phyloP scores from a whole-genome alignment of 108 stramenopile genomes.

The Parmales sp. region DNA sequence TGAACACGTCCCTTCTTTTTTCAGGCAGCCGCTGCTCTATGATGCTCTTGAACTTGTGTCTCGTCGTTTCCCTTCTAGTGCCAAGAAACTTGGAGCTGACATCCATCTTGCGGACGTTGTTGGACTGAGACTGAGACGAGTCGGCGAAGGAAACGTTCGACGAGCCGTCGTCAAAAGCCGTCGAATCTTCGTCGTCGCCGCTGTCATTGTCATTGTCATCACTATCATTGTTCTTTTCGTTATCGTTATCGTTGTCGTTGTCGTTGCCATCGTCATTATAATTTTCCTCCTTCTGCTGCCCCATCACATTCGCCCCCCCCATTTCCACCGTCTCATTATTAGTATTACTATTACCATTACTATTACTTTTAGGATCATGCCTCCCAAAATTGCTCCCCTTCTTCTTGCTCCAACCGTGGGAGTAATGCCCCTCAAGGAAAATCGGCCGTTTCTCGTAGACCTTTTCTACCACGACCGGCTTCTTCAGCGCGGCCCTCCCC shows the following conservation, averaged over 20 bases:
- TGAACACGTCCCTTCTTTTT: not conserved
- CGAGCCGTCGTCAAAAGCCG: not conserved
- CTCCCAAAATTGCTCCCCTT: not conserved
- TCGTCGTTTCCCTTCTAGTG: not conserved
- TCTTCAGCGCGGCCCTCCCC: not conserved
- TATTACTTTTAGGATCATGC: not conserved
- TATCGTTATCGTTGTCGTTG: not conserved
- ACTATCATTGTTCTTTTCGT: not conserved
- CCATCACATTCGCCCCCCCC: not conserved
- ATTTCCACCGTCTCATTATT: not conserved
- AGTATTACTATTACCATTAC: not conserved
- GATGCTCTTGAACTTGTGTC: not conserved
- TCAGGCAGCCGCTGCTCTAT: not conserved
- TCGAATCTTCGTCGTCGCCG: not conserved
- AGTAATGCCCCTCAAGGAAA: not conserved
- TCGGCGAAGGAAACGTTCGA: not conserved
- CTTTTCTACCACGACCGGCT: not conserved
- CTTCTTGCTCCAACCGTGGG: not conserved
- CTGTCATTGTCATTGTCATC: not conserved
- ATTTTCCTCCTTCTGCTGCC: not conserved
- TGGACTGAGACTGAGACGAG: not conserved
- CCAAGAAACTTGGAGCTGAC: not conserved
- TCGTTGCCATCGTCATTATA: not conserved
- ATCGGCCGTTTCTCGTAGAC: not conserved
- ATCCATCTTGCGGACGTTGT: not conserved